Evolutionary conservation across 345 rosid genomes (phyloP).

Genomic region (Camelina sativa): DNA sequence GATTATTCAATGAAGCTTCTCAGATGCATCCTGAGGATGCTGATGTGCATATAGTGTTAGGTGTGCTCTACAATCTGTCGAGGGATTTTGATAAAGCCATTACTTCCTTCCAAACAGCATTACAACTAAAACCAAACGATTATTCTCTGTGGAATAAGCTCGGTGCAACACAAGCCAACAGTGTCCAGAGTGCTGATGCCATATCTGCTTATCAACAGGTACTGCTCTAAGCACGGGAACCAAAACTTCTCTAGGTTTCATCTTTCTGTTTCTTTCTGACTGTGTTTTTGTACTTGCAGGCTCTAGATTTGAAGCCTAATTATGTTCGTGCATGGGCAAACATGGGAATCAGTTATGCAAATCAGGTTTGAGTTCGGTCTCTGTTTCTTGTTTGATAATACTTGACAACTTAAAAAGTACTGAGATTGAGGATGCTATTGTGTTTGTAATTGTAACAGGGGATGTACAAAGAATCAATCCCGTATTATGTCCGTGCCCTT

Average conservation of each 20-base stretch:
- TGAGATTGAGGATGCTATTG: not conserved
- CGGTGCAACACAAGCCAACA: slow-evolving; percentile 99
- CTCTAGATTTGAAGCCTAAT: slow-evolving; percentile 97
- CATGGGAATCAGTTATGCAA: slow-evolving; percentile 99
- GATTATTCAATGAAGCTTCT: slow-evolving; percentile 87
- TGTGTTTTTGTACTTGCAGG: slow-evolving; percentile 51
- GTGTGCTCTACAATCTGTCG: slow-evolving; percentile 90
- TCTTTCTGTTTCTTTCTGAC: not conserved
- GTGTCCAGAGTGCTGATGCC: slow-evolving; percentile 98
- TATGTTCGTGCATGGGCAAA: slow-evolving; percentile 99
- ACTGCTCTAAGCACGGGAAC: not conserved
- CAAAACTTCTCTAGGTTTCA: not conserved
- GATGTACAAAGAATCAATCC: slow-evolving; percentile 86
- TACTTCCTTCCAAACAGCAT: slow-evolving; percentile 74
- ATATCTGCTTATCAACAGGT: slow-evolving; percentile 96
- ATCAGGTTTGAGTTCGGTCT: slow-evolving; percentile 64
- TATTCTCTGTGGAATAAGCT: slow-evolving; percentile 99
- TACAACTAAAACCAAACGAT: slow-evolving; percentile 91
- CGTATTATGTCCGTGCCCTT: slow-evolving; percentile 95
- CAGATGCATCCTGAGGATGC: slow-evolving; percentile 96
- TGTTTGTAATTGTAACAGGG: slow-evolving; percentile 55
- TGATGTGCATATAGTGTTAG: slow-evolving; percentile 93
- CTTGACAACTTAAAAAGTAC: not conserved
- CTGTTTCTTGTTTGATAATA: not conserved
- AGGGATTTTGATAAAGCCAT: slow-evolving; percentile 95